These are phyloP conservation scores for Emericellopsis cladophorae DNA, from an alignment of 2,329 filamentous ascomycete species.

Conservation along the genomic window DNA sequence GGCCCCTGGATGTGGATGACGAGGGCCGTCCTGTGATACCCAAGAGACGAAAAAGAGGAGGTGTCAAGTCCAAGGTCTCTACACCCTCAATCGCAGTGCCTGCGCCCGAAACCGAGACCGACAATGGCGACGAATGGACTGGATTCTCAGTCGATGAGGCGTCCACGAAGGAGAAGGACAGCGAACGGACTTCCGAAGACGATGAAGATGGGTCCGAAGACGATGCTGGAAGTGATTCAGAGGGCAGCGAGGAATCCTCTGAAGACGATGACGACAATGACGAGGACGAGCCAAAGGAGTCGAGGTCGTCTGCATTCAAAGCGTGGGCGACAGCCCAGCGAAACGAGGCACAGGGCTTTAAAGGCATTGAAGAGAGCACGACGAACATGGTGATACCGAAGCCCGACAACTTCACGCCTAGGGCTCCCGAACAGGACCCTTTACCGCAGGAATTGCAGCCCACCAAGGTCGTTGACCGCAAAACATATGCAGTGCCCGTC, in stretches of 20 bases:
- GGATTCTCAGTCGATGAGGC: slow-evolving; percentile 34
- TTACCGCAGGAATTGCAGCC: slow-evolving; percentile 53
- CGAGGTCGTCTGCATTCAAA: slow-evolving; percentile 63
- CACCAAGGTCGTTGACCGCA: slow-evolving; percentile 48
- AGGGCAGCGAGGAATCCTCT: slow-evolving; percentile 8
- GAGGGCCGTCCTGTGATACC: slow-evolving; percentile 71
- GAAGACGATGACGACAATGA: slow-evolving; percentile 19
- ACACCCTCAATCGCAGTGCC: slow-evolving; percentile 20
- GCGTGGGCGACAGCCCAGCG: slow-evolving; percentile 80
- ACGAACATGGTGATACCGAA: slow-evolving; percentile 38
- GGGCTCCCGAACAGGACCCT: slow-evolving; percentile 58
- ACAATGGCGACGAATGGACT: slow-evolving; percentile 40
- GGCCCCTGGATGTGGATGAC: slow-evolving; percentile 69
- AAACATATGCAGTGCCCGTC: slow-evolving; percentile 65
- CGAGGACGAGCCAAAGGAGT: slow-evolving; percentile 13
- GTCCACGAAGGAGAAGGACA: slow-evolving; percentile 12
- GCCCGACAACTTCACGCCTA: slow-evolving; percentile 50
- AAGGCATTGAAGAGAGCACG: slow-evolving; percentile 29
- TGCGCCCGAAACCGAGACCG: slow-evolving; percentile 20
- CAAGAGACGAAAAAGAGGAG: slow-evolving; percentile 64
- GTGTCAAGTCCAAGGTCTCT: slow-evolving; percentile 42
- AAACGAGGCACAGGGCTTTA: slow-evolving; percentile 66
- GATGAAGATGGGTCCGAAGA: slow-evolving; percentile 9
- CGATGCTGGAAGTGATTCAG: slow-evolving; percentile 7
- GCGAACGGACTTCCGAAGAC: slow-evolving; percentile 14